These are phyloP conservation scores for Pleomassaria siparia DNA, from an alignment of 2,329 filamentous ascomycete genomes.

Conservation along the genomic window DNA sequence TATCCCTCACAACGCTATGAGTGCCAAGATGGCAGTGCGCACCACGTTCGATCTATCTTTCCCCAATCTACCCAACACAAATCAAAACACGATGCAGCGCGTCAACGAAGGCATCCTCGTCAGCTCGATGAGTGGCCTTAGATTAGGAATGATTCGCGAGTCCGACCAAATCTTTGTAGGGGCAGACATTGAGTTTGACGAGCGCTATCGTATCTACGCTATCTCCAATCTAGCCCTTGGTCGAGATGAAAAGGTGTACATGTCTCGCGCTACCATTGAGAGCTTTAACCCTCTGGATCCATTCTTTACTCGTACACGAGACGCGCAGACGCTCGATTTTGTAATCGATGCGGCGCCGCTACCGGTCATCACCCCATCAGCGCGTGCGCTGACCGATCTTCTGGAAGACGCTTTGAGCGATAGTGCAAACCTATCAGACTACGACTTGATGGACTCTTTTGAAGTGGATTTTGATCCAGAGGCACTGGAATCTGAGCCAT, in stretches of 20 bases:
- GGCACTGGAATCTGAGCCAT: constrained; percentile 25
- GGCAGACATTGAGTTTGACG: constrained; percentile 27
- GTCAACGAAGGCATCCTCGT: constrained; percentile 61
- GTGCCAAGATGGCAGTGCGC: constrained; percentile 68
- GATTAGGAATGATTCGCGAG: constrained; percentile 69
- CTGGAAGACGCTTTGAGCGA: constrained; percentile 25
- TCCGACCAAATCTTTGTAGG: constrained; percentile 48
- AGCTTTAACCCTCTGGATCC: constrained; percentile 78
- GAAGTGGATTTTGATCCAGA: constrained; percentile 30
- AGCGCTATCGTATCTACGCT: constrained; percentile 71
- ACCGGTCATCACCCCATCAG: constrained; percentile 17
- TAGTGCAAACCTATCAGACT: constrained; percentile 24
- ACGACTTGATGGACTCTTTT: constrained; percentile 22
- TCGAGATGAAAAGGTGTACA: constrained; percentile 82
- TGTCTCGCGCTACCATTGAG: constrained; percentile 67
- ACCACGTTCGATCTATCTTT: constrained; percentile 72
- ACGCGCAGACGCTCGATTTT: constrained; percentile 72
- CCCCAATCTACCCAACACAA: constrained; percentile 56
- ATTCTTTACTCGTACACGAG: constrained; percentile 77
- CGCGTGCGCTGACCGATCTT: constrained; percentile 21
- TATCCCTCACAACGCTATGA: constrained; percentile 76
- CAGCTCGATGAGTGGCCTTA: constrained; percentile 61
- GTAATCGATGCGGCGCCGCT: constrained; percentile 59
- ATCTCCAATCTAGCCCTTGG: constrained; percentile 81
- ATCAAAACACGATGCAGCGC: constrained; percentile 56